These are phyloP conservation scores for Coffea humblotiana DNA, from an alignment of 305 asterid species.

Conservation along the genomic window DNA sequence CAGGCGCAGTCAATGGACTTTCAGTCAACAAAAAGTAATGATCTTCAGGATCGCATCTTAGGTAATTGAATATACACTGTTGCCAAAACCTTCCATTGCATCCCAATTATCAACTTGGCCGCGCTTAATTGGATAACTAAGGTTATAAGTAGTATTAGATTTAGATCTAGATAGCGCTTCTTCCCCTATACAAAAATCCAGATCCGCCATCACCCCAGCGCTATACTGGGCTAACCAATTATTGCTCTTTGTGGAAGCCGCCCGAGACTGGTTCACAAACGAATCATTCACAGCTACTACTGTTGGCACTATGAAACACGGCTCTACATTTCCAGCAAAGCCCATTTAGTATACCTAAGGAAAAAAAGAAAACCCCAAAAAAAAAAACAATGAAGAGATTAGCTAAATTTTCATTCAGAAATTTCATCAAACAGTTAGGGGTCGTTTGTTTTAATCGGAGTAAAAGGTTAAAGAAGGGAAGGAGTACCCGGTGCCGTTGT, in stretches of 20 bases:
- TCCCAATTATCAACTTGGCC: constrained; percentile 97
- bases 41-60: constrained; percentile 95
- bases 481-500: constrained; percentile 79
- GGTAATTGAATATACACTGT: constrained; percentile 75
- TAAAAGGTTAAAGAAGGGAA: neutral
- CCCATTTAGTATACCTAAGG: constrained; percentile 86
- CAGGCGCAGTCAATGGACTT: constrained; percentile 91
- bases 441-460: neutral
- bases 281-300: constrained; percentile 80
- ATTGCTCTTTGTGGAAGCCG: constrained; percentile 51
- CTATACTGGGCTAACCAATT: constrained; percentile 78
- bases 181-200: constrained; percentile 84
- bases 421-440: constrained; percentile 3
- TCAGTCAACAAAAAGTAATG: constrained; percentile 89
- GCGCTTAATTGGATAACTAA: constrained; percentile 76
- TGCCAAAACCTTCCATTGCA: constrained; percentile 97
- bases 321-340: constrained; percentile 94
- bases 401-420: neutral
- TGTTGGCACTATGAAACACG: constrained; percentile 75
- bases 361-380: constrained; percentile 2
- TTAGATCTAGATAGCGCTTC: constrained; percentile 82
- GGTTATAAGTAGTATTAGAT: constrained; percentile 53
- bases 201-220: constrained; percentile 97
- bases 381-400: neutral
- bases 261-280: constrained; percentile 64